Evolutionary conservation across 1,284 basidiomycete genomes (phyloP).

Genomic region (Cutaneotrichosporon cavernicola): DNA sequence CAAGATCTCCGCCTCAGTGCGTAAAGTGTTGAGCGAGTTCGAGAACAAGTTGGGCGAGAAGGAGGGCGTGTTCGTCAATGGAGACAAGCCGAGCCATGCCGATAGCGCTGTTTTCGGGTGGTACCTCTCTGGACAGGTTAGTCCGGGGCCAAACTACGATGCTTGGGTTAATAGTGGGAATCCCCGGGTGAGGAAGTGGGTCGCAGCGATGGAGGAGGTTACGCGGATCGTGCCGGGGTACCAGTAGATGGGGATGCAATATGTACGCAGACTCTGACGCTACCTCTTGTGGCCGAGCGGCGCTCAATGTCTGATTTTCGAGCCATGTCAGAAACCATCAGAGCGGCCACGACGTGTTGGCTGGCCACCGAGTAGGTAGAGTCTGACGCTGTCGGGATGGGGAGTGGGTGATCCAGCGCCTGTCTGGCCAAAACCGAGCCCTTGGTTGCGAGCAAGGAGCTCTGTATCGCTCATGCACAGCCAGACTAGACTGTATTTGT

Average conservation of each 20-base stretch:
- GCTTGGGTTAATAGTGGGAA: not conserved
- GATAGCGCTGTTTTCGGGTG: constrained; percentile 24
- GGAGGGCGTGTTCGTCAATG: constrained; percentile 18
- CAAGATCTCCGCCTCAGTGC: not conserved
- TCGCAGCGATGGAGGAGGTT: not conserved
- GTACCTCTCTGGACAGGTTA: constrained; percentile 15
- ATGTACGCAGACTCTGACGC: no score
- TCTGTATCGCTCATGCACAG: no score
- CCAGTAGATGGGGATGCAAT: not conserved
- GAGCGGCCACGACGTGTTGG: no score
- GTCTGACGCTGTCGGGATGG: no score
- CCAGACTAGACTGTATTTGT: no score
- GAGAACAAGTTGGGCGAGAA: not conserved
- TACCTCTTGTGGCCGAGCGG: no score
- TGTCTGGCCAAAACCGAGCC: no score
- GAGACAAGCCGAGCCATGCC: constrained; percentile 19
- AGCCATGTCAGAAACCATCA: no score
- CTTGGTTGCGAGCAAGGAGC: no score
- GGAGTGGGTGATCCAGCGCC: no score
- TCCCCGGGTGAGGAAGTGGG: not conserved
- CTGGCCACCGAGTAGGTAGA: no score
- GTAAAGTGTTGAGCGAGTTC: not conserved
- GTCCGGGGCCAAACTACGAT: not conserved
- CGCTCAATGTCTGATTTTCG: no score
- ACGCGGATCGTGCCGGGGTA: constrained; percentile 8